Evolutionary conservation across 2,329 filamentous ascomycete genomes (phyloP).

Genomic region (Colletotrichum viniferum): DNA sequence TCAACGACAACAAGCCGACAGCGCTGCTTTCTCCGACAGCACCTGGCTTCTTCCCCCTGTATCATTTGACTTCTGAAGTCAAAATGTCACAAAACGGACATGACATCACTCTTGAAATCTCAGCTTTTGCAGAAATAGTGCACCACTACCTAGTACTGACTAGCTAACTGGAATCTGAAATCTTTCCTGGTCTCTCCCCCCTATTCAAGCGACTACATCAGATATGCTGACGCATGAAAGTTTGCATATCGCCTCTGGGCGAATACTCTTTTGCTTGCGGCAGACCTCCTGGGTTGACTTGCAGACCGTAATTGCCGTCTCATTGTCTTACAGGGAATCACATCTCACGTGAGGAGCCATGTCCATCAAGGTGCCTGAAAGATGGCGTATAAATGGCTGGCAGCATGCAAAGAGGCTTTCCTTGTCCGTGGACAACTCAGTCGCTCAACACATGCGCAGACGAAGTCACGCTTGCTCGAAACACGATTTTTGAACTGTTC

Average conservation of each 20-base stretch:
- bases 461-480: neutral
- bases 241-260: neutral
- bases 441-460: neutral
- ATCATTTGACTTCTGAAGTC: neutral
- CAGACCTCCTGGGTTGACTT: neutral
- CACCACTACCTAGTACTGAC: too few relatives aligned
- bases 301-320: neutral
- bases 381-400: neutral
- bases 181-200: neutral
- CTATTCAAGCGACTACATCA: neutral
- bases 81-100: neutral
- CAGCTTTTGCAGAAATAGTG: neutral
- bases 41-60: neutral
- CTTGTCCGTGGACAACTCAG: neutral
- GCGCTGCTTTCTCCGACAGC: neutral
- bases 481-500: neutral
- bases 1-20: neutral
- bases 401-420: rapidly evolving
- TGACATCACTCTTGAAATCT: neutral
- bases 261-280: neutral
- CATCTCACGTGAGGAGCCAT: neutral
- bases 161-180: neutral
- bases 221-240: neutral
- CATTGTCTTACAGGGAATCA: neutral
- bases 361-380: neutral